phyloP scores from a whole-genome alignment of 2,329 filamentous ascomycete genomes.

The Diplodia intermedia region DNA sequence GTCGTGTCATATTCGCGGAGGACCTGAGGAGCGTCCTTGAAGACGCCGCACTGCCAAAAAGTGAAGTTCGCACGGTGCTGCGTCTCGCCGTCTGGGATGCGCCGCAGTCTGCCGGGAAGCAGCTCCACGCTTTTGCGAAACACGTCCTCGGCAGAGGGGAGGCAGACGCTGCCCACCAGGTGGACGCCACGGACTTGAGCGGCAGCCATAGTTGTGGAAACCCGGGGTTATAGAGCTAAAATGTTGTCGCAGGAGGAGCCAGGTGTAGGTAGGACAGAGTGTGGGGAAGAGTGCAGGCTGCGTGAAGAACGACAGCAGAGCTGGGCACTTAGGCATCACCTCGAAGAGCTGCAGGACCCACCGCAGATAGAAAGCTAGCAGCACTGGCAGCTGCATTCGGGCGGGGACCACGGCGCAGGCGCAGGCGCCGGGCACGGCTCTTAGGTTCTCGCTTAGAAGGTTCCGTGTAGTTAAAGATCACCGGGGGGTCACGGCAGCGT shows the following conservation, averaged over 20 bases:
- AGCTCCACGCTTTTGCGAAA: slow-evolving; percentile 29
- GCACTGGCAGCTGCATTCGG: background rate
- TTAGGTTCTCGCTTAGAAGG: background rate
- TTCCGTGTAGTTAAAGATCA: slow-evolving; percentile 16
- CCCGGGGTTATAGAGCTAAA: background rate
- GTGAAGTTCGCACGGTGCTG: slow-evolving; percentile 34
- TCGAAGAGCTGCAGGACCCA: slow-evolving; percentile 1
- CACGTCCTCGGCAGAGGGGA: slow-evolving; percentile 30
- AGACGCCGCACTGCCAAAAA: slow-evolving; percentile 33
- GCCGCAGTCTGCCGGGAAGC: slow-evolving; percentile 34
- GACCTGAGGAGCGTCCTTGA: slow-evolving; percentile 29
- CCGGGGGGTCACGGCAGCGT: slow-evolving; percentile 9
- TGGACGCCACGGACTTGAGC: slow-evolving; percentile 34
- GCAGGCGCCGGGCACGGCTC: background rate
- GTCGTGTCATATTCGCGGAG: slow-evolving; percentile 23
- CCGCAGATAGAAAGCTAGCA: background rate
- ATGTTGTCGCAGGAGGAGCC: background rate
- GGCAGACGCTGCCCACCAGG: slow-evolving; percentile 36
- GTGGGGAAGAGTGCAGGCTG: background rate
- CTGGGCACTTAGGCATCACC: background rate
- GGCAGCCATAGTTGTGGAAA: background rate
- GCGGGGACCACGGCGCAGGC: slow-evolving; percentile 15
- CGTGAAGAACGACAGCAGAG: background rate
- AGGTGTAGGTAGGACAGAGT: background rate
- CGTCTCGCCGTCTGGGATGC: slow-evolving; percentile 37